Evolutionary conservation across 805 yeast genomes (phyloP).

Genomic region (Barnettozyma sp.): DNA sequence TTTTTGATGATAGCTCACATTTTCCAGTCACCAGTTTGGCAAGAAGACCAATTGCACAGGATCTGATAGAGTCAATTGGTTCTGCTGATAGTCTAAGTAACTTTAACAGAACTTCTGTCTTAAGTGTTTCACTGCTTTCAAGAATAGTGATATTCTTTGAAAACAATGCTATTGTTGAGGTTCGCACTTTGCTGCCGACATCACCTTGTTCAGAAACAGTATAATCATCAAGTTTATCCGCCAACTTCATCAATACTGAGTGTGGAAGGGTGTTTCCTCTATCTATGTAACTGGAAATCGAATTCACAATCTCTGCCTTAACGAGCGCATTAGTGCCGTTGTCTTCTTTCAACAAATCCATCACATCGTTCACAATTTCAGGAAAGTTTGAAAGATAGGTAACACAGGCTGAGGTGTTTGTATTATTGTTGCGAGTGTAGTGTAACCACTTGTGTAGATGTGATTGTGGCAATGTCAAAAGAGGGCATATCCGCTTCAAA

Average conservation of each 20-base stretch:
- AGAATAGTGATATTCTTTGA: slow-evolving; percentile 22
- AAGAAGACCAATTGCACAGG: slow-evolving; percentile 35
- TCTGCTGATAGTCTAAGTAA: slow-evolving; percentile 58
- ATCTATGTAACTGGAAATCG: slow-evolving; percentile 13
- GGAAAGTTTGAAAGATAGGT: slow-evolving; percentile 21
- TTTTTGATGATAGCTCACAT: slow-evolving; percentile 10
- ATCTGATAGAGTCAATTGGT: slow-evolving; percentile 48
- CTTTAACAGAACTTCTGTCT: slow-evolving; percentile 24
- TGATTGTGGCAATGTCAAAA: slow-evolving; percentile 5
- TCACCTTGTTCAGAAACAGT: slow-evolving; percentile 80
- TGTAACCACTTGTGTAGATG: slow-evolving; percentile 28
- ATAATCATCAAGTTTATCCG: slow-evolving; percentile 61
- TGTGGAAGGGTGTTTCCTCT: not conserved
- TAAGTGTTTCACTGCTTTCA: slow-evolving; percentile 6
- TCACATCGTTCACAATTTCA: slow-evolving; percentile 7
- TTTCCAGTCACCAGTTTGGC: slow-evolving; percentile 21
- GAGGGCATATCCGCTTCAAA: slow-evolving; percentile 12
- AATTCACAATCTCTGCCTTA: slow-evolving; percentile 13
- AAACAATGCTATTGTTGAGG: slow-evolving; percentile 40
- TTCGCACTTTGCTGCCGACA: slow-evolving; percentile 75
- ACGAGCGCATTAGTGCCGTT: slow-evolving; percentile 19
- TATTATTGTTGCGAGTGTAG: slow-evolving; percentile 34
- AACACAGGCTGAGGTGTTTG: slow-evolving; percentile 32
- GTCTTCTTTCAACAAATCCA: slow-evolving; percentile 17
- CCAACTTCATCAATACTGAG: slow-evolving; percentile 3